These are phyloP conservation scores for Diaporthe aspalathi DNA, from an alignment of 2,329 filamentous ascomycete genomes.

Conservation along the genomic window DNA sequence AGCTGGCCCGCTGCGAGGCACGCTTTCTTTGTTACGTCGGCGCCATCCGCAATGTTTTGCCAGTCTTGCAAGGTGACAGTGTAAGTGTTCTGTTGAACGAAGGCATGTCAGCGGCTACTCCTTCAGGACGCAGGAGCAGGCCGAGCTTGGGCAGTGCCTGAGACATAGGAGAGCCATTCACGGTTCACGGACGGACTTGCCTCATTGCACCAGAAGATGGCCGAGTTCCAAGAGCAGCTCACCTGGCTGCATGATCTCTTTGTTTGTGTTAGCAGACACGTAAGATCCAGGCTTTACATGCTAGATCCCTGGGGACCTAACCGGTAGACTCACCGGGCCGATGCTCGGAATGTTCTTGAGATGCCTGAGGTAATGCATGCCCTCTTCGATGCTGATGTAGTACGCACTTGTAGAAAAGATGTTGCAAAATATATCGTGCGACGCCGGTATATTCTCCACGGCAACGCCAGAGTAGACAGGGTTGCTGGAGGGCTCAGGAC, in stretches of 20 bases:
- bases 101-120: no score
- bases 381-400: not conserved
- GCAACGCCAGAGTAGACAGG: no score
- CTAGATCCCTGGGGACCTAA: no score
- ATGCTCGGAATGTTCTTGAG: not conserved
- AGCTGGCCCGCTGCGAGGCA: no score
- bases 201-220: slow-evolving; percentile 19
- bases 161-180: no score
- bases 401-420: not conserved
- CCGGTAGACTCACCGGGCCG: not conserved
- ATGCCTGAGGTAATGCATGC: not conserved
- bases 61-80: no score
- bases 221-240: not conserved
- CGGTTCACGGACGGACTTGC: not conserved
- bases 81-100: no score
- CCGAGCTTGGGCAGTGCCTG: no score
- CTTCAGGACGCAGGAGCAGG: no score
- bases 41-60: no score
- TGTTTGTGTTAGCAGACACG: not conserved
- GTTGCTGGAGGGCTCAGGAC: not conserved
- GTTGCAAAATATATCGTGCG: not conserved
- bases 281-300: not conserved
- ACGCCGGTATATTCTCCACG: not conserved
- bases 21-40: no score
- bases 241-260: not conserved